Base-by-base conservation (phyloP, 1,284 basidiomycete species). In the Leccinum huronense region DNA sequence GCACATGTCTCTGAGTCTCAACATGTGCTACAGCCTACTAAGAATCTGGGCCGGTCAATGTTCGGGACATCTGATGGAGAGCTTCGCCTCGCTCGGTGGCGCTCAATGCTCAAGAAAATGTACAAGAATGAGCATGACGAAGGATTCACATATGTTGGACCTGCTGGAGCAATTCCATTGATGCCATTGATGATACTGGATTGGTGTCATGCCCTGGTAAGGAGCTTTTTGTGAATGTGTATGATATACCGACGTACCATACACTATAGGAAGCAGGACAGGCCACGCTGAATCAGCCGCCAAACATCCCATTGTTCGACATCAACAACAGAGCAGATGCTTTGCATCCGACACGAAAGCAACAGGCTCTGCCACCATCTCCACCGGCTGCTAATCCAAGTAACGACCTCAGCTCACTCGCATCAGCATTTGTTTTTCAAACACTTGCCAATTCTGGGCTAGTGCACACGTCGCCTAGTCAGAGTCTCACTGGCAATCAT, bases 171-270 rank as follows among this genome's bases (percentile, higher is more conserved):
- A 3, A 10, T 67, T 14, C 14, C 9, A 1, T 54, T 63, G 5
- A 68, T 30, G 0, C 66, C 34, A 3, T 36, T 48, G 0, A 61
- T 68, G 62, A 33, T 68, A 10, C 6, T 61, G 1, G 64, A 68
- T 34, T 66, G 66, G 58, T 42, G 54, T 14, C 5, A 5, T 59
- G 36, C 57, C 9, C 19, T 68, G 6, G 63, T 68, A 59, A 30
- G 53, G 11, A n/a, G 0, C 23, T 23, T 16, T 51, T 23, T 51
- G 19, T 34, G 33, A 33, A 33, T 34, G 33, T 34, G 33, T 34
- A 34, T 34, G 33, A 34, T 34, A 34, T 34, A 34, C 33, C 1
- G 33, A 34, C 10, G 33, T 34, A 34, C 33, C 33, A 34, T 19
- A n/a, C 45, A 19, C 14, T 34, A 16, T 55, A 65, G 65, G 57